Conservation (phyloP, 768 basidiomycete genomes). For the Cystofilobasidium capitatum region DNA sequence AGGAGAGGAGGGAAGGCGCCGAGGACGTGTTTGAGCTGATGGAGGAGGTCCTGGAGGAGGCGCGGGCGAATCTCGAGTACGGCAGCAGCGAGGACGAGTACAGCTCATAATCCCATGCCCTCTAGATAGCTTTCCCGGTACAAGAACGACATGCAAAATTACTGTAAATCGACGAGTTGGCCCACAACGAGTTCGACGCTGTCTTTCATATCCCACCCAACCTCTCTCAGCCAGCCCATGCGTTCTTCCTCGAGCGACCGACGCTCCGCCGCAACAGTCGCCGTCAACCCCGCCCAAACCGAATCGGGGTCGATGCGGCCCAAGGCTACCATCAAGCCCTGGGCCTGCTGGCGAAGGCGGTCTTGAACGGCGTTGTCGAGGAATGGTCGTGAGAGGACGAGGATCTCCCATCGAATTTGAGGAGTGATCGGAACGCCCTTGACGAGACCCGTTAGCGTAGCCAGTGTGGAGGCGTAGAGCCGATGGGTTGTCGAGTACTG, state of each 20-base stretch:
- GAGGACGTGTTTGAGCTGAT: conserved; percentile 60
- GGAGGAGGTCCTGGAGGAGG: conserved; percentile 53
- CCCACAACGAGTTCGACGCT: background rate
- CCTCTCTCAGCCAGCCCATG: conserved; percentile 19
- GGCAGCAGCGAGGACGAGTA: conserved; percentile 6
- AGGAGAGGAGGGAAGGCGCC: conserved; percentile 46
- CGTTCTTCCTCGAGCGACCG: background rate
- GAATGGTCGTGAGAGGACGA: conserved; percentile 66
- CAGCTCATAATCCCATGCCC: conserved; percentile 3
- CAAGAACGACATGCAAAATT: background rate
- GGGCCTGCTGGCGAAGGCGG: conserved; percentile 62
- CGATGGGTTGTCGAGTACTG: conserved; percentile 48
- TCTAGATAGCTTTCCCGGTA: too few relatives aligned
- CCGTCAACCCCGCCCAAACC: conserved; percentile 51
- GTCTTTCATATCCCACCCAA: background rate
- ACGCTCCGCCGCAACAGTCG: background rate
- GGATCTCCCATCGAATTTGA: conserved; percentile 66
- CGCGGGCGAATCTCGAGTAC: conserved; percentile 28
- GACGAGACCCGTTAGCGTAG: conserved; percentile 60
- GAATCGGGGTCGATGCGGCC: conserved; percentile 60
- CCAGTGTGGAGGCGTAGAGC: conserved; percentile 63
- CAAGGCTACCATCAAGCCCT: conserved; percentile 55
- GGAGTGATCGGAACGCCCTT: conserved; percentile 60
- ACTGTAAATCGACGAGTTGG: background rate
- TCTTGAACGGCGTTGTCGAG: conserved; percentile 56